A percentile compares a stretch with the other conserved stretches of the same genome.
These are phyloP conservation scores for Pseudogymnoascus sp. DNA, from an alignment of 2,329 filamentous ascomycete genomes.

Conservation along the genomic window DNA sequence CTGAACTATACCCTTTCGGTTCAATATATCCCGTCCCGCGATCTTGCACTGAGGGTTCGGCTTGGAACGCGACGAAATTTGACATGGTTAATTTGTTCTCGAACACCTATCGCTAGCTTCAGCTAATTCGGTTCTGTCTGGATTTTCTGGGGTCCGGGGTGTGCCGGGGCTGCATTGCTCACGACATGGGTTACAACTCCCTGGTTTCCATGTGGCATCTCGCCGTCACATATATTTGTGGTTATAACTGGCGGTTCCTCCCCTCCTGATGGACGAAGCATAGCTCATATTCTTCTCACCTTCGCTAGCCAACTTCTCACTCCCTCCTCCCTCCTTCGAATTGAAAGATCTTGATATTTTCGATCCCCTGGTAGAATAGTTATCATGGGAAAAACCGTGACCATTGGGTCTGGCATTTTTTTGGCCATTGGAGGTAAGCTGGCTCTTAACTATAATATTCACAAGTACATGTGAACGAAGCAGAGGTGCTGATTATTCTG, in stretches of 20 bases:
- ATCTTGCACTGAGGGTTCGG: background rate
- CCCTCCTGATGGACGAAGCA: background rate
- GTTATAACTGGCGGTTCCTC: background rate
- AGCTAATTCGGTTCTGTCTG: background rate
- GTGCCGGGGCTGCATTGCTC: background rate
- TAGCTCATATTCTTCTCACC: background rate
- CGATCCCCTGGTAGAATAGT: background rate
- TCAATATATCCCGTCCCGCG: background rate
- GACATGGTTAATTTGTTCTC: background rate
- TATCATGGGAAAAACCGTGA: constrained; percentile 10
- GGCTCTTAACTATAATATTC: background rate
- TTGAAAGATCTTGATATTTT: background rate
- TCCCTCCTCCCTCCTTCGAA: background rate
- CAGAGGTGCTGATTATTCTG: background rate
- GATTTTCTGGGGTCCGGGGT: background rate
- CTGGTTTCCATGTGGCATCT: background rate
- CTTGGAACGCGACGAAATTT: background rate
- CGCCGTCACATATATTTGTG: background rate
- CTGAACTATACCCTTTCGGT: background rate
- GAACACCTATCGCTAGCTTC: background rate
- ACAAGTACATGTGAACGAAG: constrained; percentile 10
- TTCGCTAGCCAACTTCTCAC: too few species aligned
- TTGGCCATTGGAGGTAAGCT: constrained; percentile 16
- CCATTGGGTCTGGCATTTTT: constrained; percentile 12
- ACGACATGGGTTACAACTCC: background rate